A percentile compares a stretch with the other conserved stretches of the same genome.
These are phyloP conservation scores for Talaromyces proteolyticus DNA, from an alignment of 495 filamentous ascomycete species.

Conservation along the genomic window DNA sequence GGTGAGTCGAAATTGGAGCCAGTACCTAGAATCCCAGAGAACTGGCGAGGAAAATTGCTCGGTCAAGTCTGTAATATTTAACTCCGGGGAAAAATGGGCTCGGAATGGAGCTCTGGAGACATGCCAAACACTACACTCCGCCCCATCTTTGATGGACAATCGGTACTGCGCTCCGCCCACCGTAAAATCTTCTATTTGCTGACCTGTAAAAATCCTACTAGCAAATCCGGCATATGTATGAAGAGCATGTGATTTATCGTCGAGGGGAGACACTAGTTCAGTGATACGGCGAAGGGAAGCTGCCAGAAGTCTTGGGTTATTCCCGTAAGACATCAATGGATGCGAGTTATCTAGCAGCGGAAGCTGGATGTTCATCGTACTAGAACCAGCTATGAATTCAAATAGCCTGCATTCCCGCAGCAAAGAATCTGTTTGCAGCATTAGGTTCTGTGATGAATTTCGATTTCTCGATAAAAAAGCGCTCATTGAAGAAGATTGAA, in stretches of 20 bases:
- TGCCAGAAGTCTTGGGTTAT: constrained; percentile 17
- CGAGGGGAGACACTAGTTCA: constrained; percentile 36
- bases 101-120: constrained; percentile 46
- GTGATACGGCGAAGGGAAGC: constrained; percentile 36
- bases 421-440: constrained; percentile 27
- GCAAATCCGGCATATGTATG: constrained; percentile 6
- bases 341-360: constrained; percentile 4
- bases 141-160: constrained; percentile 9
- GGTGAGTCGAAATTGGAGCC: constrained; percentile 53
- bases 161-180: constrained; percentile 32
- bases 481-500: constrained; percentile 60
- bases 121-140: constrained; percentile 29
- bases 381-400: constrained; percentile 29
- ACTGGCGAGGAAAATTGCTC: constrained; percentile 1
- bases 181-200: constrained; percentile 40
- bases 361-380: constrained; percentile 34
- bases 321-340: not conserved
- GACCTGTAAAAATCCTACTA: constrained; percentile 26
- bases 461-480: constrained; percentile 37
- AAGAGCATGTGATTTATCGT: constrained; percentile 22
- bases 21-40: constrained; percentile 80
- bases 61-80: constrained; percentile 26
- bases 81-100: constrained; percentile 15
- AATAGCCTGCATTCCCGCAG: constrained; percentile 29
- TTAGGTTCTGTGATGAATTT: constrained; percentile 17